These are phyloP conservation scores for Pichia heedii DNA, from an alignment of 805 yeast genomes.

Conservation along the genomic window DNA sequence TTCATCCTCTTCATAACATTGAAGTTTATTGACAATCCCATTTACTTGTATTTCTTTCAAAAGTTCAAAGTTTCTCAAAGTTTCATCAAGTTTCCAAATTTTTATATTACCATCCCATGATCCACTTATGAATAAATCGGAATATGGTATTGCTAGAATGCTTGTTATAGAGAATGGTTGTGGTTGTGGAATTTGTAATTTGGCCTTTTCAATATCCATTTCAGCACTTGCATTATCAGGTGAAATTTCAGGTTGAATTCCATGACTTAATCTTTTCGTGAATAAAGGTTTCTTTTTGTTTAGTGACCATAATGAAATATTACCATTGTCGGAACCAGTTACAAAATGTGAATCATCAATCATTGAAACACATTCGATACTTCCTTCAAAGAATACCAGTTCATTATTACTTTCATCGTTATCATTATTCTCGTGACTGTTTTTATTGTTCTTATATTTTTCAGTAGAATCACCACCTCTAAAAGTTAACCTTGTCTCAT, in stretches of 20 bases:
- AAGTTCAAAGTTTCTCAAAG: slow-evolving; percentile 48
- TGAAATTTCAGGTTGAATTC: slow-evolving; percentile 37
- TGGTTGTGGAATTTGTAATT: slow-evolving; percentile 52
- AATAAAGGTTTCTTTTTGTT: slow-evolving; percentile 82
- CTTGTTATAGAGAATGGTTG: slow-evolving; percentile 85
- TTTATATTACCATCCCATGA: slow-evolving; percentile 75
- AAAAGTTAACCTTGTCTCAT: slow-evolving; percentile 87
- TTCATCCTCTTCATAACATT: slow-evolving; percentile 41
- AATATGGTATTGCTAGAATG: slow-evolving; percentile 71
- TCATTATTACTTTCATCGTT: slow-evolving; percentile 14
- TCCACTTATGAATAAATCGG: slow-evolving; percentile 79
- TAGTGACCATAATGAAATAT: slow-evolving; percentile 79
- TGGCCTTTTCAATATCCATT: slow-evolving; percentile 26
- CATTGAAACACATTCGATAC: slow-evolving; percentile 85
- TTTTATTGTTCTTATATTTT: slow-evolving; percentile 26
- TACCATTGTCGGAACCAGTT: slow-evolving; percentile 94
- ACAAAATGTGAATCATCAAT: slow-evolving; percentile 86
- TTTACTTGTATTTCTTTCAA: slow-evolving; percentile 52
- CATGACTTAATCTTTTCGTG: slow-evolving; percentile 69
- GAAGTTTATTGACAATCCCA: slow-evolving; percentile 65
- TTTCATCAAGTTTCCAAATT: slow-evolving; percentile 69
- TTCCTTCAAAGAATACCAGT: slow-evolving; percentile 61
- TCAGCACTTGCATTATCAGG: slow-evolving; percentile 50
- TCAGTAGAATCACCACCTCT: slow-evolving; percentile 72
- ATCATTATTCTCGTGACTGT: slow-evolving; percentile 26